Evolutionary conservation across 164 flowering plant genomes (phyloP), one percentile per base, ranked within the genome.

Genomic region (Warburgia ugandensis): DNA sequence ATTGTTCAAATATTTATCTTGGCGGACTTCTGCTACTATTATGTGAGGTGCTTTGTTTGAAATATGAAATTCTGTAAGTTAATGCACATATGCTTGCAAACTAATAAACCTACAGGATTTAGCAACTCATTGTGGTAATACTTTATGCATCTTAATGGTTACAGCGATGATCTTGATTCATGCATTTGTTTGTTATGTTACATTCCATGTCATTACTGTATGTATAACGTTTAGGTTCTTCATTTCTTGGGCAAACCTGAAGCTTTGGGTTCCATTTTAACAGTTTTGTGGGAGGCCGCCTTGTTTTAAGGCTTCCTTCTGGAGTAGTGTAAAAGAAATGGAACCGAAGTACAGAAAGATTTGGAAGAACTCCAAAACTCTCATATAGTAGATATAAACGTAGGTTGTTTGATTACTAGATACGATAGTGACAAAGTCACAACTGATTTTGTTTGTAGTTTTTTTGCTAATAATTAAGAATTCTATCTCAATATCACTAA

Each of bases 1-100:
- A 73, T 85, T 47, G 95, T 92, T 54, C 98, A 92, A 63, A 92
- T 96, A 14, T 92, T 92, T 68, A 85, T 92, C 51, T 73, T 88
- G 7, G 95, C 95, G 10, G 98, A 91, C 63, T 91, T 91, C 67
- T 91, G 98, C 69, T 91, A 87, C 74, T 92, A 92, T 60, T 92
- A 88, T 50, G 79, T 88, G 58, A 87, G 98, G 98, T 92, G 41
- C 13, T 61, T 50, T 29, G 2, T 38, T 14, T 10, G 28, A 6
- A 36, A 11, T 23, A 10, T 27, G 19, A 38, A 3, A 17, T 26
- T 29, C 13, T 23, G 19, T 11, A 20, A 16, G 25, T 4, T 13
- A 1, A 0, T 50, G 5, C 20, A 14, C 13, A 50, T 20, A 16
- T 29, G 13, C 11, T 8, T 19, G 20, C 10, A n/a, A 3, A 4